Percentiles rank a stretch among this genome's conserved stretches.
phyloP scores from a whole-genome alignment of 2,329 filamentous ascomycete genomes.

The Neopestalotiopsis sp. region DNA sequence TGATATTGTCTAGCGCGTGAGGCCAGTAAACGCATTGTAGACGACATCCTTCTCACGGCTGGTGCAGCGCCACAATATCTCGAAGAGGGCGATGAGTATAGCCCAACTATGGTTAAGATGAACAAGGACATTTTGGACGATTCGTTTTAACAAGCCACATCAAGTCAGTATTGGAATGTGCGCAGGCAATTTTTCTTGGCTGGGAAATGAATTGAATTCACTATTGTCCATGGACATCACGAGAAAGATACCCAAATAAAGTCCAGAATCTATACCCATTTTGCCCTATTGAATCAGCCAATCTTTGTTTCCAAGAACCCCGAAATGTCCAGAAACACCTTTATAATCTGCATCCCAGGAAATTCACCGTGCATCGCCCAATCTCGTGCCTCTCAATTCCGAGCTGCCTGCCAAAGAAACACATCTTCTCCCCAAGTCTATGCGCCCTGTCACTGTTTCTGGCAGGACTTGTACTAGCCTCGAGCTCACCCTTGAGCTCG shows the following conservation, averaged over 20 bases:
- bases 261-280: neutral
- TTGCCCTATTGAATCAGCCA: neutral
- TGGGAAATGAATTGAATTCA: neutral
- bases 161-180: neutral
- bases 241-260: slow-evolving; percentile 10
- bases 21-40: slow-evolving; percentile 80
- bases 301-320: neutral
- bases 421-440: neutral
- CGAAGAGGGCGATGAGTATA: slow-evolving; percentile 59
- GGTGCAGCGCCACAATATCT: slow-evolving; percentile 60
- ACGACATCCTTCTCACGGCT: slow-evolving; percentile 78
- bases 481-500: neutral
- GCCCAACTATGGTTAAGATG: slow-evolving; percentile 70
- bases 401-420: neutral
- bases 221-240: slow-evolving; percentile 8
- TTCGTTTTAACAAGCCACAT: slow-evolving; percentile 52
- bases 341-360: neutral
- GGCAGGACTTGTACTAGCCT: neutral
- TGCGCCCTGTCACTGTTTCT: neutral
- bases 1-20: slow-evolving; percentile 64
- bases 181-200: neutral
- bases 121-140: slow-evolving; percentile 66
- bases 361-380: neutral
- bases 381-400: neutral
- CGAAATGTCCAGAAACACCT: too few relatives aligned